These are phyloP conservation scores for Fusarium sp. DNA, from an alignment of 2,329 filamentous ascomycete genomes.

Conservation along the genomic window DNA sequence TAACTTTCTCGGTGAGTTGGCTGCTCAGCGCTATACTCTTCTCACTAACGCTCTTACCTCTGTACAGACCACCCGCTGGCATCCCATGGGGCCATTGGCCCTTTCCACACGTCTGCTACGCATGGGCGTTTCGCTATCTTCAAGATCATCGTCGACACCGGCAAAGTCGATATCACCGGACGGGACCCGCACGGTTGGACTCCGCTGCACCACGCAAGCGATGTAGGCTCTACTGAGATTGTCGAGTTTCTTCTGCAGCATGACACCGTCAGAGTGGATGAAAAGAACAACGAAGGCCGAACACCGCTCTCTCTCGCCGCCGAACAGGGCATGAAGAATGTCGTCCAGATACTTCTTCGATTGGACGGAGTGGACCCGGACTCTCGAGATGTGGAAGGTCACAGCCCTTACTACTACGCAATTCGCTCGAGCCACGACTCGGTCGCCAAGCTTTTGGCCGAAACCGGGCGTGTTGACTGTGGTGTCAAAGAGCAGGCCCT, in stretches of 20 bases:
- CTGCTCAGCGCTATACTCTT: too few relatives aligned
- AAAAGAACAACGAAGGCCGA: neutral
- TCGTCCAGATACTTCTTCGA: neutral
- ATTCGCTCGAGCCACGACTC: neutral
- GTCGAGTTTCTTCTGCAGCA: neutral
- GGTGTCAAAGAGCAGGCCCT: neutral
- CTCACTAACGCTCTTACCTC: neutral
- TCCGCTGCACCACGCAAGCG: neutral
- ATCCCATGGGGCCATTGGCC: accelerated
- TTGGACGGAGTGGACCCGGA: neutral
- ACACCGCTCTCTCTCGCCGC: neutral
- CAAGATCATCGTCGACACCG: neutral
- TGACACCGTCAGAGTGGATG: neutral
- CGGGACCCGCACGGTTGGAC: neutral
- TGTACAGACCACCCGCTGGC: neutral
- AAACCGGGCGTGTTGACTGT: neutral
- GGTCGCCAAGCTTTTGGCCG: neutral
- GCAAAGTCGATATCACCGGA: neutral
- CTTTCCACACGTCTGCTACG: neutral
- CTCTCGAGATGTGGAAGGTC: neutral
- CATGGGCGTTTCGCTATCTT: neutral
- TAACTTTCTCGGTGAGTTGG: neutral
- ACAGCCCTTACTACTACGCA: neutral
- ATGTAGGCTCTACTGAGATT: neutral
- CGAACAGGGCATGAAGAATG: neutral